phyloP scores from a whole-genome alignment of 2,329 filamentous ascomycete genomes.

The Xylariaceae sp. region DNA sequence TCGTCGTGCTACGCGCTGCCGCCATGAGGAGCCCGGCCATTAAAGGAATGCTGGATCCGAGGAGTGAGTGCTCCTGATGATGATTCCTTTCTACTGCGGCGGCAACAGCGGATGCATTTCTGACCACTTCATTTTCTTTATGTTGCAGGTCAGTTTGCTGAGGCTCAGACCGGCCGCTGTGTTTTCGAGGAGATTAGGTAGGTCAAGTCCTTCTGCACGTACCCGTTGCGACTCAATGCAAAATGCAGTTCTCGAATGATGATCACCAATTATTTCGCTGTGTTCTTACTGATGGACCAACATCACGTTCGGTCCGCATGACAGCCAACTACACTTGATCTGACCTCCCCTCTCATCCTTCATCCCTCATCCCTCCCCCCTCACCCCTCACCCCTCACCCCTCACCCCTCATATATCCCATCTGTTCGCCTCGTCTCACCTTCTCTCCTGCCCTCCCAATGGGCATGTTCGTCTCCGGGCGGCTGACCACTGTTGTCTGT shows the following conservation, averaged over 20 bases:
- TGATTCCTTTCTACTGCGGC: constrained; percentile 6
- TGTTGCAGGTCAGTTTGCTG: constrained; percentile 54
- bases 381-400: background rate
- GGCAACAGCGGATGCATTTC: constrained; percentile 3
- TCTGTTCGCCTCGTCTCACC: too few relatives aligned
- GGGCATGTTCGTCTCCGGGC: background rate
- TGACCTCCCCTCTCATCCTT: constrained; percentile 31
- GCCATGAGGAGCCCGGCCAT: constrained; percentile 65
- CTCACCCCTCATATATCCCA: too few relatives aligned
- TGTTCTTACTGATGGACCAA: constrained; percentile 45
- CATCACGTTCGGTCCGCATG: constrained; percentile 41
- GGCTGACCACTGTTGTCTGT: constrained; percentile 20
- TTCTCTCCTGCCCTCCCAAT: background rate
- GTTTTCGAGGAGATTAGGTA: constrained; percentile 70
- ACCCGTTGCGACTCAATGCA: background rate
- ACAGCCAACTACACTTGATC: constrained; percentile 60
- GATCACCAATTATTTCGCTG: constrained; percentile 36
- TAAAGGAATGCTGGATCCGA: constrained; percentile 67
- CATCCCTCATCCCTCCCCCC: background rate
- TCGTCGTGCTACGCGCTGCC: constrained; percentile 66
- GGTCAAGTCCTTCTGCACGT: constrained; percentile 25
- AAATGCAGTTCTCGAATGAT: constrained; percentile 30
- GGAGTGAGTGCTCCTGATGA: constrained; percentile 43
- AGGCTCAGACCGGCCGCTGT: constrained; percentile 59
- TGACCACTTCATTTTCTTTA: constrained; percentile 3